phyloP scores from a whole-genome alignment of 2,329 filamentous ascomycete species.

The Hymenoscyphus occultus region DNA sequence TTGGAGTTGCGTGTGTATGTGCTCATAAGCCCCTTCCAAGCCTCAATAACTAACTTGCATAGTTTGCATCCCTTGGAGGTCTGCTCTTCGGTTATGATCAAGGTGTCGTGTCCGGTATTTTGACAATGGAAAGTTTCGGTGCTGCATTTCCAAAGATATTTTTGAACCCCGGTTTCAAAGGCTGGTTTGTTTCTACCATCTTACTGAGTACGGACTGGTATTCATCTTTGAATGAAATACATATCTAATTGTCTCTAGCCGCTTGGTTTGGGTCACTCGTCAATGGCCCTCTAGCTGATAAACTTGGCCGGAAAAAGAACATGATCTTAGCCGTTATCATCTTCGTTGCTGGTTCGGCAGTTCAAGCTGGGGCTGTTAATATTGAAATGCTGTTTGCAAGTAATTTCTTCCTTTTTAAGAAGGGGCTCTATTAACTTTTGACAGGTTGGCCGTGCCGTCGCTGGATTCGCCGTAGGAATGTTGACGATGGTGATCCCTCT shows the following conservation, averaged over 20 bases:
- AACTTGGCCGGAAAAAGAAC: conserved; percentile 33
- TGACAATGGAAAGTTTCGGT: conserved; percentile 45
- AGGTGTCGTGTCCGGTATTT: conserved; percentile 45
- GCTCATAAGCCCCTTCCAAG: background rate
- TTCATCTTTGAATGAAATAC: background rate
- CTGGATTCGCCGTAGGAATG: conserved; percentile 37
- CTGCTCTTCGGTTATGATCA: conserved; percentile 47
- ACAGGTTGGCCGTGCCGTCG: conserved; percentile 46
- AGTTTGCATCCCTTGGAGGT: conserved; percentile 44
- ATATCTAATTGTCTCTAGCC: conserved; percentile 29
- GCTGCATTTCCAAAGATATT: conserved; percentile 41
- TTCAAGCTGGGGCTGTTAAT: conserved; percentile 36
- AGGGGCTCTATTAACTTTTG: background rate
- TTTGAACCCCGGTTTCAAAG: conserved; percentile 46
- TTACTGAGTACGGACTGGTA: conserved; percentile 38
- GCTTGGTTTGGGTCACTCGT: conserved; percentile 49
- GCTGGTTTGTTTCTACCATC: conserved; percentile 52
- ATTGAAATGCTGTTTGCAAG: conserved; percentile 44
- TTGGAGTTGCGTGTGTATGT: background rate
- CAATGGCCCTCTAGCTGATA: conserved; percentile 39
- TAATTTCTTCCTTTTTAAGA: background rate
- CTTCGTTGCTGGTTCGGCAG: conserved; percentile 34
- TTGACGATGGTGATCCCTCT: conserved; percentile 46
- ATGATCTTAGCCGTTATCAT: conserved; percentile 36
- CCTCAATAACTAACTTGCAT: background rate